Conservation (phyloP, 78 protist genomes). For the Dictyostelium purpureum region DNA sequence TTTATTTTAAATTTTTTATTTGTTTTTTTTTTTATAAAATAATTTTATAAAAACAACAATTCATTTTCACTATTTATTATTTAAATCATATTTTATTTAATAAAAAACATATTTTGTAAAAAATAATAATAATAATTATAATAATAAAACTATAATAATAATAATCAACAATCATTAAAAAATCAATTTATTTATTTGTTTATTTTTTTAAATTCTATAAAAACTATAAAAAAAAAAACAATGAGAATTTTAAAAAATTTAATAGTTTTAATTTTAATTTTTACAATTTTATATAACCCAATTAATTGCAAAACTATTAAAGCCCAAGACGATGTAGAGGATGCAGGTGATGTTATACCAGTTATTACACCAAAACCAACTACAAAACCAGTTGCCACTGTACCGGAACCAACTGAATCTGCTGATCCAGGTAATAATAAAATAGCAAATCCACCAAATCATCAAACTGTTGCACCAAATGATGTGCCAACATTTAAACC, state of each 20-base stretch:
- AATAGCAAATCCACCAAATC: neutral
- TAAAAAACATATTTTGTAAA: no score
- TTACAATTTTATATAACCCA: neutral
- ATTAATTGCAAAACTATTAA: neutral
- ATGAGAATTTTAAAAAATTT: neutral
- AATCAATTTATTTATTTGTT: no score
- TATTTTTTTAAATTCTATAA: no score
- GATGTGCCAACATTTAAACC: neutral
- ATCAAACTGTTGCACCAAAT: neutral
- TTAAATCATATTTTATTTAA: no score
- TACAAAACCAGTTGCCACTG: neutral
- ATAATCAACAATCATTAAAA: no score
- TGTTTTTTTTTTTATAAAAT: no score
- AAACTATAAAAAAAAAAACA: no score
- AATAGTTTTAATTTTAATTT: neutral
- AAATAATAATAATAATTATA: no score
- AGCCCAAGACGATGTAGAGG: neutral
- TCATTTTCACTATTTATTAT: no score
- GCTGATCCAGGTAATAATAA: neutral
- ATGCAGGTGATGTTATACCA: neutral
- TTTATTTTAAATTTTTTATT: no score
- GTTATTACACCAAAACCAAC: neutral
- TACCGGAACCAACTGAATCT: neutral
- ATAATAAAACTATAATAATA: no score
- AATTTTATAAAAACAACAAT: no score